phyloP scores from a whole-genome alignment of 129 eudicot species.

The Artemisia argyi region DNA sequence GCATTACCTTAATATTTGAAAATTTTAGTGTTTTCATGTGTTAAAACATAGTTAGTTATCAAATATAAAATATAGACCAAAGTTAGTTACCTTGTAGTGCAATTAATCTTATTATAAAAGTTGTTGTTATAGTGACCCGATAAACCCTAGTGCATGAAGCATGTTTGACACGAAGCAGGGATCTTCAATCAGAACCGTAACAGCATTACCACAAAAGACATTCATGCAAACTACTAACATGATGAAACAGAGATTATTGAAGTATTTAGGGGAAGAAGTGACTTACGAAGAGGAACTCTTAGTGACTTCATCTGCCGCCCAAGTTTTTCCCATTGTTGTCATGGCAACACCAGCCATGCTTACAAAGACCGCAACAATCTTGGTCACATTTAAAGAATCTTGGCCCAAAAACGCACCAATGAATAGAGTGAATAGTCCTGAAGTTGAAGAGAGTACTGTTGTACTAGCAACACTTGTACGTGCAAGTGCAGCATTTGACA shows the following conservation, averaged over 20 bases:
- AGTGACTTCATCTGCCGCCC: conserved; percentile 86
- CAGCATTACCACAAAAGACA: conserved; percentile 14
- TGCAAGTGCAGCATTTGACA: conserved; percentile 97
- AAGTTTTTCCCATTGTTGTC: conserved; percentile 98
- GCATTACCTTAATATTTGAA: too few species aligned
- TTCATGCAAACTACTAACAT: conserved; percentile 5
- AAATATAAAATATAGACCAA: neutral
- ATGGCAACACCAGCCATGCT: conserved; percentile 98
- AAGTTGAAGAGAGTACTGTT: conserved; percentile 94
- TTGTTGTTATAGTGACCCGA: neutral
- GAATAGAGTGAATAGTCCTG: conserved; percentile 96
- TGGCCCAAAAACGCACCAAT: conserved; percentile 93
- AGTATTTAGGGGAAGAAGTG: neutral
- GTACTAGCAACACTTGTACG: conserved; percentile 99
- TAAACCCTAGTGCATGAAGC: neutral
- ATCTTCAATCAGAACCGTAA: conserved; percentile 1
- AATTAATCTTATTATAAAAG: neutral
- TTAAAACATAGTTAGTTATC: too few species aligned
- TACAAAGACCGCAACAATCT: conserved; percentile 89
- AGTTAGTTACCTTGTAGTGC: too few species aligned
- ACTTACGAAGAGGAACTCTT: conserved; percentile 60
- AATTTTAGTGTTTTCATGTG: too few species aligned
- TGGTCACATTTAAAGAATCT: conserved; percentile 78
- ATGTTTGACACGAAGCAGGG: neutral
- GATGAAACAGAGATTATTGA: conserved; percentile 8